These are phyloP conservation scores for Penicillium tannophilum DNA, from an alignment of 495 filamentous ascomycete species.

Conservation along the genomic window DNA sequence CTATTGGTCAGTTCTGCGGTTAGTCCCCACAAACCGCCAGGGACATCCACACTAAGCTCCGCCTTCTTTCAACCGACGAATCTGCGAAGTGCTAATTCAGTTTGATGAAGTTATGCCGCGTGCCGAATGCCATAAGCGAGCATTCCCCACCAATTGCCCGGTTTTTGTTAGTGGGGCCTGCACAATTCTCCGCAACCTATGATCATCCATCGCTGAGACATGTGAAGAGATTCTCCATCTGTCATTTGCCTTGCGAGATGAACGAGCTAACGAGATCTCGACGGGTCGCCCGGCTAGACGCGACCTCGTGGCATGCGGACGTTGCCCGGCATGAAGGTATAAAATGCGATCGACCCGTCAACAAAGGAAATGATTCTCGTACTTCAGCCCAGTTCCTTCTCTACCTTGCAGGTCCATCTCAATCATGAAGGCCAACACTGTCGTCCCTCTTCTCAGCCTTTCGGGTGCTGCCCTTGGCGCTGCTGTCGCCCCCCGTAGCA, in stretches of 20 bases:
- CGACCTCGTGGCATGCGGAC: constrained; percentile 1
- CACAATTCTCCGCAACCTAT: constrained; percentile 5
- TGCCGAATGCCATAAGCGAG: background rate
- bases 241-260: constrained; percentile 10
- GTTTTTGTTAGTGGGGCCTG: constrained; percentile 2
- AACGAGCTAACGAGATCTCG: background rate
- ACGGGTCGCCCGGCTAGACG: background rate
- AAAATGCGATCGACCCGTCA: constrained; percentile 4
- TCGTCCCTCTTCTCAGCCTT: constrained; percentile 27
- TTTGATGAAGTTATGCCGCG: background rate
- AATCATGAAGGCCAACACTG: constrained; percentile 28
- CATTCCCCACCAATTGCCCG: constrained; percentile 3
- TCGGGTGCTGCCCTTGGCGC: constrained; percentile 27
- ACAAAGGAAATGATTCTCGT: constrained; percentile 19
- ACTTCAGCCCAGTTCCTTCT: constrained; percentile 3
- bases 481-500: constrained; percentile 13
- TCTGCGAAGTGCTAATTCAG: constrained; percentile 2
- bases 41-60: background rate
- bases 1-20: constrained; percentile 4
- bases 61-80: background rate
- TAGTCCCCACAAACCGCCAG: background rate
- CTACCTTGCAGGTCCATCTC: constrained; percentile 1
- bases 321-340: constrained; percentile 4
- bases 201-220: constrained; percentile 3
- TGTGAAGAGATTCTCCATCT: constrained; percentile 5